Conservation (phyloP, 2,329 filamentous ascomycete genomes). For the Talaromyces sp. region DNA sequence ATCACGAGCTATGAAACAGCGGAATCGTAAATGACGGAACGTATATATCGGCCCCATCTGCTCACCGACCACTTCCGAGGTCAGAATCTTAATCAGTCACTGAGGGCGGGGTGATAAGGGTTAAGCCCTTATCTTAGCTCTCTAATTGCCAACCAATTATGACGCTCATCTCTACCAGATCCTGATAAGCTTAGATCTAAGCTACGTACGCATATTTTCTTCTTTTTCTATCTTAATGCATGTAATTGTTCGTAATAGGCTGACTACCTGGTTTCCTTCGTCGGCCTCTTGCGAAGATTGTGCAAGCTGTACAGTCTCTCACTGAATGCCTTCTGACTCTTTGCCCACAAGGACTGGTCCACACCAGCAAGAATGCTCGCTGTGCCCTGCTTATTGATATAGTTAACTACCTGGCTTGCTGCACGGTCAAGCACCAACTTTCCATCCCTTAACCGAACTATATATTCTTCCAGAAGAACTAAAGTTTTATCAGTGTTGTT, state of each 20-base stretch:
- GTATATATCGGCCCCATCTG: not conserved
- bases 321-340: slow-evolving; percentile 38
- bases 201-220: not conserved
- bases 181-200: not conserved
- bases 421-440: slow-evolving; percentile 27
- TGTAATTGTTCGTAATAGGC: not conserved
- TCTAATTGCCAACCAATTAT: not conserved
- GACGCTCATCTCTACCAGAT: not conserved
- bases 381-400: slow-evolving; percentile 33
- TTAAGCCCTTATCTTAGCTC: slow-evolving; percentile 12
- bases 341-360: slow-evolving; percentile 31
- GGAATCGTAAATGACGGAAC: not conserved
- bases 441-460: slow-evolving; percentile 22
- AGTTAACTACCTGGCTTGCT: slow-evolving; percentile 22
- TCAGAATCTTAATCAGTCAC: not conserved
- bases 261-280: slow-evolving; percentile 12
- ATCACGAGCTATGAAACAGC: not conserved
- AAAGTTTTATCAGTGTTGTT: slow-evolving; percentile 22
- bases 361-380: slow-evolving; percentile 24
- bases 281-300: slow-evolving; percentile 48
- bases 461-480: slow-evolving; percentile 32
- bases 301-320: slow-evolving; percentile 47
- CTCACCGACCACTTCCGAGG: slow-evolving; percentile 4
- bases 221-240: not conserved
- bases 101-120: slow-evolving; percentile 19